Base-by-base conservation (phyloP, 148 eudicot species). In the Pouteria glomerata region DNA sequence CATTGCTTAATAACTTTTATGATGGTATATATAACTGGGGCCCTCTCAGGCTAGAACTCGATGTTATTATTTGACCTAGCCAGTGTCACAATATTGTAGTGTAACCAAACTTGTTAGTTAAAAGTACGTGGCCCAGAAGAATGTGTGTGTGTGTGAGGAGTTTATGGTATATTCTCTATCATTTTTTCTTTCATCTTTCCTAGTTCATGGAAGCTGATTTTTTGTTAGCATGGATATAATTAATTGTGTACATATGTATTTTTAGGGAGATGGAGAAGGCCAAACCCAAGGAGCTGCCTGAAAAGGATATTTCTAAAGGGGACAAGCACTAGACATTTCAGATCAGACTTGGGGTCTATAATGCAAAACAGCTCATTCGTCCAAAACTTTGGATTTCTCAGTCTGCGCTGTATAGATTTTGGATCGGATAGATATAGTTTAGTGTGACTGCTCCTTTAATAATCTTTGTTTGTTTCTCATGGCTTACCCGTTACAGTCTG, bases 271-370 rank as follows among this genome's bases (percentile, higher is more conserved):
- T 83, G 72, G 82, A 78, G 85, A 82, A 82, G 63, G 80, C 76
- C 48, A 83, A 79, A 57, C 80, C 82, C 14, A 84, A 84, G 82
- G 87, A 84, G 77, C 48, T 81, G 53, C 80, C 87, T 48, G 69
- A 35, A 44, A 78, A 82, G 66, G 85, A 82, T 57, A n/a, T 68
- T n/a, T 77, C 82, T 8, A 78, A 74, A 68, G 77, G 78, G 29
- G 76, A 79, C 68, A 74, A 77, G 68, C 71, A 74, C 62, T 77
- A 77, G 70, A 45, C 14, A 11, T 14, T 24, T 16, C 47, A 21
- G 4, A 70, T 57, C 23, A 13, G 31, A 18, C 37, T 2, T 29
- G 53, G 55, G 64, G 53, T 26, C 50, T 24, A 18, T 34, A 69
- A 0, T 0, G 21, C 4, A 13, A n/a, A 70, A 69, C 19, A 33